A percentile compares a stretch with the other conserved stretches of the same genome.
These are phyloP conservation scores for Corinectria fuckeliana DNA, from an alignment of 2,329 filamentous ascomycete genomes.

Conservation along the genomic window DNA sequence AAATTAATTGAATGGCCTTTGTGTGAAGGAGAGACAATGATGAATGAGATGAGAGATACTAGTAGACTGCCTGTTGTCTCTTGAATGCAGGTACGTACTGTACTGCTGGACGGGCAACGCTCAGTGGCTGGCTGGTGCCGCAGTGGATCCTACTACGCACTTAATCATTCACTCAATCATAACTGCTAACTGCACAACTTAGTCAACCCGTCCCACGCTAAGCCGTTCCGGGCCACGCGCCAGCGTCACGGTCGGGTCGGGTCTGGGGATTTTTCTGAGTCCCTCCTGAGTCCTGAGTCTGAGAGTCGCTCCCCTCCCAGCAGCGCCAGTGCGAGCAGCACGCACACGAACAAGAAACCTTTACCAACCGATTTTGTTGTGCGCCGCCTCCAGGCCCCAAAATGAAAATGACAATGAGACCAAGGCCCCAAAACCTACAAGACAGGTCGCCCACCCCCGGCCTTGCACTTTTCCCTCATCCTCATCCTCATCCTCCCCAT, in stretches of 20 bases:
- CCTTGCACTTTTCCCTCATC: slow-evolving; percentile 36
- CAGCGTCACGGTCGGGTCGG: slow-evolving; percentile 22
- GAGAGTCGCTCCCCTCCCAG: too few relatives aligned
- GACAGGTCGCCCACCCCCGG: slow-evolving; percentile 43
- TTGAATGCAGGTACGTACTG: slow-evolving; percentile 14
- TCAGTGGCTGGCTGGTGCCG: background rate
- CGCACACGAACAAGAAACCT: slow-evolving; percentile 37
- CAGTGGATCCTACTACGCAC: background rate
- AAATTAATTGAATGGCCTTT: too few relatives aligned
- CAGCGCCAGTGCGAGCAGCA: slow-evolving; percentile 30
- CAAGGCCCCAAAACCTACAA: slow-evolving; percentile 46
- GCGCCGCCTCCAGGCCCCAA: slow-evolving; percentile 49
- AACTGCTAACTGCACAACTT: slow-evolving; percentile 29
- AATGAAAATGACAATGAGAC: slow-evolving; percentile 49
- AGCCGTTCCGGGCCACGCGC: slow-evolving; percentile 17
- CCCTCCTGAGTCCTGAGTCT: slow-evolving; percentile 26
- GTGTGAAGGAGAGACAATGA: slow-evolving; percentile 5
- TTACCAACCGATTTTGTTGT: slow-evolving; percentile 46
- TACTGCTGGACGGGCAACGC: background rate
- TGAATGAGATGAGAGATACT: background rate
- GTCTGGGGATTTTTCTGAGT: slow-evolving; percentile 35
- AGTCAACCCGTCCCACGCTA: slow-evolving; percentile 28
- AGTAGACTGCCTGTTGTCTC: too few relatives aligned
- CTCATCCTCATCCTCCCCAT: slow-evolving; percentile 31
- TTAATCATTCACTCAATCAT: background rate